These are phyloP conservation scores for Colletotrichum simmondsii DNA, from an alignment of 2,329 filamentous ascomycete species.

Conservation along the genomic window DNA sequence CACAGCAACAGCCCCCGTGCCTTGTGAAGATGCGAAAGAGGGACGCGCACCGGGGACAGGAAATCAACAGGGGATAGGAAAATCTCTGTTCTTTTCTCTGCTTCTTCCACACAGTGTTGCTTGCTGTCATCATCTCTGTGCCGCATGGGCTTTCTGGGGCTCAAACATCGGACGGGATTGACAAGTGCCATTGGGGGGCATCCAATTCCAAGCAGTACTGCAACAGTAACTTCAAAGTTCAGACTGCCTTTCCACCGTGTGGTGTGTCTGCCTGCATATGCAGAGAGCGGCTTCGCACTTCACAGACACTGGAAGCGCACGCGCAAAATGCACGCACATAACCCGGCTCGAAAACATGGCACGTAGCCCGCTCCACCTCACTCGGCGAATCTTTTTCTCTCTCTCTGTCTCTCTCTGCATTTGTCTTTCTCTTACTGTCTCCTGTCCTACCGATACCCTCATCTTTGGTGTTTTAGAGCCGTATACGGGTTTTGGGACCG, in stretches of 20 bases:
- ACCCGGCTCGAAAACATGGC: not conserved
- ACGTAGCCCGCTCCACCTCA: not conserved
- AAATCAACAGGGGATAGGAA: not conserved
- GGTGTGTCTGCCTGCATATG: constrained; percentile 17
- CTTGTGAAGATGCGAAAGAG: not conserved
- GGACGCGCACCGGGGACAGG: not conserved
- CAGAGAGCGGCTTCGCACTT: constrained; percentile 9
- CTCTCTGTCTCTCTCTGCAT: not conserved
- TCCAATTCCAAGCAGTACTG: not conserved
- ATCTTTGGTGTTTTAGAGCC: not conserved
- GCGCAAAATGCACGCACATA: not conserved
- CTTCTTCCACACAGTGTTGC: not conserved
- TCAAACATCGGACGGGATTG: constrained; percentile 17
- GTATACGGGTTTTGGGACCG: not conserved
- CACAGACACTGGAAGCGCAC: not conserved
- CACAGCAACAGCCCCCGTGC: not conserved
- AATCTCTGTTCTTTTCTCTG: not conserved
- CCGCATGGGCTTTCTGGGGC: not conserved
- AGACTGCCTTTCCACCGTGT: not conserved
- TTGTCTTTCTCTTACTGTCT: not conserved
- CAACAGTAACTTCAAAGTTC: not conserved
- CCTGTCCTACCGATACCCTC: not conserved
- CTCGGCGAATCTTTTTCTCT: not conserved
- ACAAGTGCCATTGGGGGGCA: constrained; percentile 7
- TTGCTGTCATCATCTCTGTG: constrained; percentile 2